Base-by-base conservation (phyloP, 1,139 yeast genomes). In the Hyphopichia wangnamkhiaoensis region DNA sequence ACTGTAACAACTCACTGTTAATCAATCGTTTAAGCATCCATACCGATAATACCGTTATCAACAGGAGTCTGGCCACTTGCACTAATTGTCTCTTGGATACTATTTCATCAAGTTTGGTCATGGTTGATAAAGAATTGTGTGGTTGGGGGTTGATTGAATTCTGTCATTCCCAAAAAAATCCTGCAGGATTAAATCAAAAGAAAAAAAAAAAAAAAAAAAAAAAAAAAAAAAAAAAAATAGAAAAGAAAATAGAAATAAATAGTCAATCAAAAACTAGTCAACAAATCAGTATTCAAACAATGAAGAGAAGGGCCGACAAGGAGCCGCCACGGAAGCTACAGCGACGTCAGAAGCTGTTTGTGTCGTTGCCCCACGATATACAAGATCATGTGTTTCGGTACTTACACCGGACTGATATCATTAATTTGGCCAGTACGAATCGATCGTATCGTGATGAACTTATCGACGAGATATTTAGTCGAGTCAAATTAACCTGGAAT, bases 401-500 rank as follows among this genome's bases (percentile, higher is more conserved):
- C 24, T 26, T 61, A 10, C 36, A 53, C 2, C 45, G 44, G 3
- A 30, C 26, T n/a, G 71, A 65, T 40, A 37, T 64, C n/a, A 41
- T 49, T n/a, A 50, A 45, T 30, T 44, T 70, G 8, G 53, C 71
- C 0, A 27, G 49, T 3, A 38, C 59, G 6, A 52, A 50, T 44
- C 49, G 39, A 9, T 24, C 34, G 10, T 58, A 49, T 40, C 52
- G 73, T 19, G 18, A 40, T 4, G 52, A 49, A 27, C 44, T 68
- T 5, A 34, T 39, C 0, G 49, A 54, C 2, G 50, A 48, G 16
- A 48, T 65, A 16, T 64, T 68, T 45, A 35, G 39, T n/a, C 48
- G 46, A 13, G 43, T 65, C 10, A 60, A 60, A 37, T 50, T 60
- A 3, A 54, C 58, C 1, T 71, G 77, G 77, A 45, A 49, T 29